These are phyloP conservation scores for Pyrenochaeta sp. DNA, from an alignment of 2,329 filamentous ascomycete genomes.

Conservation along the genomic window DNA sequence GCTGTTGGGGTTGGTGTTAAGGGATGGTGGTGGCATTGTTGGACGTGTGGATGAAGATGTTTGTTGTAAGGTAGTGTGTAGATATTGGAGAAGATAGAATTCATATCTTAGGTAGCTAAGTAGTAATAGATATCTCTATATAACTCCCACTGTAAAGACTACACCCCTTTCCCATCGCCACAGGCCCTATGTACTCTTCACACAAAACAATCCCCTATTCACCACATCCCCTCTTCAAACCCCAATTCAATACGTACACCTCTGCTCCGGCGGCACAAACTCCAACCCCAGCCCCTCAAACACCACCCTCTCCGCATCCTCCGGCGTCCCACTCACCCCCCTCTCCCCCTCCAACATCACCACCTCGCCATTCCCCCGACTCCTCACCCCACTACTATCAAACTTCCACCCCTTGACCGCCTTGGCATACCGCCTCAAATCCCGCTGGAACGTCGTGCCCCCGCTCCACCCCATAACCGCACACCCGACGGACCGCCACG, in stretches of 20 bases:
- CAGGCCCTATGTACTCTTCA: too few species aligned
- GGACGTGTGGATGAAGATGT: too few species aligned
- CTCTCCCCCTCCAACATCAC: conserved; percentile 68
- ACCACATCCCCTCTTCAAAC: too few species aligned
- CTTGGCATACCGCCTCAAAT: conserved; percentile 82
- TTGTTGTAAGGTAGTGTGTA: too few species aligned
- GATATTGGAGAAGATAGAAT: too few species aligned
- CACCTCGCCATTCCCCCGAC: conserved; percentile 71
- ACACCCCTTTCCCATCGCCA: too few species aligned
- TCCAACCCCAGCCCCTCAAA: conserved; percentile 76
- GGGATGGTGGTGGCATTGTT: too few species aligned
- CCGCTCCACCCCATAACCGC: conserved; percentile 89
- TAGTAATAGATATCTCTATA: too few species aligned
- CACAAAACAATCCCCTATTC: too few species aligned
- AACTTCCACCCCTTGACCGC: conserved; percentile 79
- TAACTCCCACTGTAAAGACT: too few species aligned
- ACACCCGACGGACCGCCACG: conserved; percentile 88
- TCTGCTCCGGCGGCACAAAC: conserved; percentile 52
- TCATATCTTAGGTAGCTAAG: too few species aligned
- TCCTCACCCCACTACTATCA: conserved; percentile 85
- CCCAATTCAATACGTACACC: conserved; percentile 52
- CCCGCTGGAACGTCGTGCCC: conserved; percentile 87
- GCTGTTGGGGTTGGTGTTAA: too few species aligned
- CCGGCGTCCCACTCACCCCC: conserved; percentile 60
- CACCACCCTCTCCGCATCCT: conserved; percentile 78